Base-by-base conservation (phyloP, 148 eudicot genomes). In the Rhododendron williamsianum region DNA sequence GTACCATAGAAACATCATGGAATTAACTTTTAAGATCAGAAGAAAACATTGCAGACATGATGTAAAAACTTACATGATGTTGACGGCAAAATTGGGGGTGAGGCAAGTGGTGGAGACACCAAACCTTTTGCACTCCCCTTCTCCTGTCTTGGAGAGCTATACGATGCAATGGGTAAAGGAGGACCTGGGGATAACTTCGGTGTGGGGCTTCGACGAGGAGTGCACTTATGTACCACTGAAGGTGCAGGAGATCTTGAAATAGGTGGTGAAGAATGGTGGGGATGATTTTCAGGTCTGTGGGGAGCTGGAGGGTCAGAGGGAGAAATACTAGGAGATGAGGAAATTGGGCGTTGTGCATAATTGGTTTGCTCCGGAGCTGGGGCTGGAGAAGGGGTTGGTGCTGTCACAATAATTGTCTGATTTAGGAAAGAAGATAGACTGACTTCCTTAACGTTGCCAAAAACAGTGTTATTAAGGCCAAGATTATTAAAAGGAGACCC, bases 401-500 rank as follows among this genome's bases (percentile, higher is more conserved):
- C 82, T 81, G 86, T 54, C 25, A 86, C 86, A 77, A 87, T 63
- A 85, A 88, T 86, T 16, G 92, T 86, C 52, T 52, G 88, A 27
- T 88, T 87, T 43, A 93, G 83, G 86, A 77, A 88, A 63, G 92
- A 89, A 23, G 95, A 93, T 85, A 93, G 81, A 43, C 91, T 90
- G 54, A 93, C 86, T 86, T 86, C 90, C 83, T 93, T 93, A 18
- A 91, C 95, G 85, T 88, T 89, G 83, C 95, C 95, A 89, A 93
- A 93, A 48, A 93, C 87, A 63, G 92, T 78, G 86, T 91, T 86
- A 85, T 91, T 90, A 51, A 93, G 92, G 80, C 95, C 95, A 65
- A 93, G 93, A 87, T 93, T 93, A 77, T 85, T 86, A 3, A 86
- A 84, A 30, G 88, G 81, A 71, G 92, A 87, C 3, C 89, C 83